Evolutionary conservation across 768 basidiomycete species (phyloP).

Genomic region (Boletus sensibilis): DNA sequence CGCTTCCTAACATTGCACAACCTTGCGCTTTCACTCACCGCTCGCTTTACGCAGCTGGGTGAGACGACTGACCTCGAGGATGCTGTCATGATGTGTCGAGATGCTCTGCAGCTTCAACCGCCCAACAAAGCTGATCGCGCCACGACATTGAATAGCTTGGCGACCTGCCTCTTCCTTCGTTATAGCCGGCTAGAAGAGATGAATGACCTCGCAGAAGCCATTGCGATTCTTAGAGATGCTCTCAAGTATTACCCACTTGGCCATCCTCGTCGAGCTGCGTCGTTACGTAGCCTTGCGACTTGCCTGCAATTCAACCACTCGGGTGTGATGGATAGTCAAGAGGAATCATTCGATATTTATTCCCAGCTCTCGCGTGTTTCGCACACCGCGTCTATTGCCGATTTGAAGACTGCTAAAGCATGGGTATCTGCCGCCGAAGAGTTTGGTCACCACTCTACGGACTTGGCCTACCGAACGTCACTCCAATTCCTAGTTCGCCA

Average conservation of each 20-base stretch:
- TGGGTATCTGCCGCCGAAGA: background rate
- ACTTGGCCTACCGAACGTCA: conserved; percentile 12
- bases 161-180: background rate
- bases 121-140: background rate
- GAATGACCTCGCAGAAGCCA: background rate
- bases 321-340: background rate
- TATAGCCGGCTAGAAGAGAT: background rate
- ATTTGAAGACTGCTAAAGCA: background rate
- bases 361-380: background rate
- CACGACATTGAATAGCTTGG: background rate
- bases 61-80: background rate
- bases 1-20: background rate
- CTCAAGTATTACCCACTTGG: background rate
- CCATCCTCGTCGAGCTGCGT: background rate
- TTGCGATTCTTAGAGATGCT: background rate
- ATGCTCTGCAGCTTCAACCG: background rate
- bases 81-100: background rate
- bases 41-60: background rate
- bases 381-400: background rate
- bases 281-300: background rate
- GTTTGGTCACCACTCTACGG: conserved; percentile 1
- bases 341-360: background rate
- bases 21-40: background rate
- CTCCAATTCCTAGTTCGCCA: conserved; percentile 8
- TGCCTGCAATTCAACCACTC: background rate